Base-by-base conservation (phyloP, 2,329 filamentous ascomycete species). In the Alternaria gansuensis region DNA sequence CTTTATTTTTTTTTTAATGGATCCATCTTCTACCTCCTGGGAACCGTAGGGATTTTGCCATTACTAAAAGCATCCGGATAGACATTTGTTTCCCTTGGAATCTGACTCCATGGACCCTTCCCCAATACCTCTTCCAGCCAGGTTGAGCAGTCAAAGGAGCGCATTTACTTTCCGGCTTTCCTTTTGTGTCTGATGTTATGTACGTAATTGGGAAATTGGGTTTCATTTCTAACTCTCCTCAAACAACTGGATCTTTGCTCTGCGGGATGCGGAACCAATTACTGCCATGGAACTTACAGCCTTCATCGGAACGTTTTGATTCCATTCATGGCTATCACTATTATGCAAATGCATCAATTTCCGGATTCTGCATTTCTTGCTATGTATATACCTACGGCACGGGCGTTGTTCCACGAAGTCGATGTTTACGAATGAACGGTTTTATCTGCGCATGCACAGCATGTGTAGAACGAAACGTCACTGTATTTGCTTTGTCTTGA, bases 321-420 rank as follows among this genome's bases (percentile, higher is more conserved):
- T 51, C 53, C 56, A 49, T 41, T 55, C 24, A 39, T 54, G 55
- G 50, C 51, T 40, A 40, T 54, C 29, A 45, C 43, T 54, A 58
- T 58, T 44, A 51, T 59, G 50, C 43, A 46, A 41, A 36, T 57
- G 45, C 37, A 62, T 52, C 44, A 52, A 46, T 48, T 45, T 31
- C 56, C 54, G 57, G 63, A 63, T 57, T 41, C 54, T 54, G 62
- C 62, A 59, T 54, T 54, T 61, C 37, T 69, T 64, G 64, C 57
- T 66, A 73, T 77, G 73, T 77, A 75, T 72, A 75, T 75, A 74
- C 70, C 71, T 63, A 50, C 56, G 51, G 58, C 54, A 52, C 57
- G 55, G 52, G 49, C 44, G 54, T 41, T 60, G 58, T 45, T 59
- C 46, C 36, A 54, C 52, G 44, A 57, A 65, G 61, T 63, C 68